These are phyloP conservation scores for Lophium mytilinum DNA, from an alignment of 495 filamentous ascomycete species.

Conservation along the genomic window DNA sequence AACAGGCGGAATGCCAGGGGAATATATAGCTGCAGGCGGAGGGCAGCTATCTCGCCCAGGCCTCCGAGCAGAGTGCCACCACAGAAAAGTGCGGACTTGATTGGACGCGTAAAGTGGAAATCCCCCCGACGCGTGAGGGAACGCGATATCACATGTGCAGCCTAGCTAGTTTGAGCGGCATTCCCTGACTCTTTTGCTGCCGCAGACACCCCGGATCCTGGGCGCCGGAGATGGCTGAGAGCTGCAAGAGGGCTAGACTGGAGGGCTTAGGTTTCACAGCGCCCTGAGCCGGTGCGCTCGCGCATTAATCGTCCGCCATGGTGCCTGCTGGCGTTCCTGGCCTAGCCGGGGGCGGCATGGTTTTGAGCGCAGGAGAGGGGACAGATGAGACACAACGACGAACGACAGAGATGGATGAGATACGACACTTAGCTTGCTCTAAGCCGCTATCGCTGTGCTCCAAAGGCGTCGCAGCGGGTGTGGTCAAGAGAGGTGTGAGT, in stretches of 20 bases:
- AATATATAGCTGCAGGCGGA: conserved; percentile 4
- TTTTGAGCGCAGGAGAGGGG: no score
- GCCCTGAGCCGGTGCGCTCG: not conserved
- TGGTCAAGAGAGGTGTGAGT: no score
- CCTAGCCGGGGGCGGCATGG: no score
- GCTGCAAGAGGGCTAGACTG: not conserved
- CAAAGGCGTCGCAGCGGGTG: no score
- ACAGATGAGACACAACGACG: no score
- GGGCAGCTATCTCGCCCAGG: not conserved
- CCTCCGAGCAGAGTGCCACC: not conserved
- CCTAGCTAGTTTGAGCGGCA: not conserved
- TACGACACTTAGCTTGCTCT: no score
- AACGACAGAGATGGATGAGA: no score
- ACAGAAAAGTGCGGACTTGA: not conserved
- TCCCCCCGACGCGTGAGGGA: not conserved
- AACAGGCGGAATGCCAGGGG: not conserved
- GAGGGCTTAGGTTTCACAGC: not conserved
- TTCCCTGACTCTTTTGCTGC: not conserved
- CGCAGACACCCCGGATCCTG: not conserved
- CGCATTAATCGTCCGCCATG: no score
- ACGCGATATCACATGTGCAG: conserved; percentile 3
- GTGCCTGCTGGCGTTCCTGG: no score
- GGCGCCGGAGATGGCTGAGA: not conserved
- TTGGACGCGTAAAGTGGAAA: conserved; percentile 1
- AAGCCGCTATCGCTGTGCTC: no score